These are phyloP conservation scores for Zoysia japonica DNA, from an alignment of 176 grass and related monocot species.

Conservation along the genomic window DNA sequence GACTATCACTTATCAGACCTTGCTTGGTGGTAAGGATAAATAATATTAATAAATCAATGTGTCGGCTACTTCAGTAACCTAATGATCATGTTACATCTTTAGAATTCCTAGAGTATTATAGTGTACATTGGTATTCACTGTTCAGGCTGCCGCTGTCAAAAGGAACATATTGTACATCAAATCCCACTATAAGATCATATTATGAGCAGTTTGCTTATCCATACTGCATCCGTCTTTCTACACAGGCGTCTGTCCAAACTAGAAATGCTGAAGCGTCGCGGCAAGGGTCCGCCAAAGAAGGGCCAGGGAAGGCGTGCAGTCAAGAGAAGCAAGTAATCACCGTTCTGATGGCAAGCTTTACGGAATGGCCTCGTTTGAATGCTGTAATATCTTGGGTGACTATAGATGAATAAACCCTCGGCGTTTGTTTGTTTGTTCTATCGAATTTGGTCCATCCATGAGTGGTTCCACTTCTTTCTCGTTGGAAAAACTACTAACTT, in stretches of 20 bases:
- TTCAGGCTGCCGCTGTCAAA: too few relatives aligned
- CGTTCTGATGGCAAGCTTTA: not conserved
- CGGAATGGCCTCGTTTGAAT: constrained; percentile 3
- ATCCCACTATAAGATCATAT: not conserved
- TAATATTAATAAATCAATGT: too few relatives aligned
- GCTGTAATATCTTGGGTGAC: constrained; percentile 1
- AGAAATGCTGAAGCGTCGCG: constrained; percentile 88
- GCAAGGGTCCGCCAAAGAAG: constrained; percentile 96
- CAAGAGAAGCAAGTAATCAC: constrained; percentile 79
- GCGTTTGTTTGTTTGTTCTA: constrained; percentile 19
- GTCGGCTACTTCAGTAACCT: too few relatives aligned
- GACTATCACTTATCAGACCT: not conserved
- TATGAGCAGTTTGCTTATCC: not conserved
- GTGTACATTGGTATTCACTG: too few relatives aligned
- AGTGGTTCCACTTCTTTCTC: not conserved
- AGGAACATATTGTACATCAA: too few relatives aligned
- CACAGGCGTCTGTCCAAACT: constrained; percentile 73
- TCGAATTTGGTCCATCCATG: not conserved
- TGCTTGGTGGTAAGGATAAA: not conserved
- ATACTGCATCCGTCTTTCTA: not conserved
- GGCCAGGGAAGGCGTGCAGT: constrained; percentile 90
- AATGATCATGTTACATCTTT: too few relatives aligned
- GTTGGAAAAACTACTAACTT: not conserved
- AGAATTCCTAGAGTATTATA: too few relatives aligned
- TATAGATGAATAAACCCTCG: not conserved